phyloP scores from a whole-genome alignment of 2,329 filamentous ascomycete species.

The Calonectria pseudoturangicola region DNA sequence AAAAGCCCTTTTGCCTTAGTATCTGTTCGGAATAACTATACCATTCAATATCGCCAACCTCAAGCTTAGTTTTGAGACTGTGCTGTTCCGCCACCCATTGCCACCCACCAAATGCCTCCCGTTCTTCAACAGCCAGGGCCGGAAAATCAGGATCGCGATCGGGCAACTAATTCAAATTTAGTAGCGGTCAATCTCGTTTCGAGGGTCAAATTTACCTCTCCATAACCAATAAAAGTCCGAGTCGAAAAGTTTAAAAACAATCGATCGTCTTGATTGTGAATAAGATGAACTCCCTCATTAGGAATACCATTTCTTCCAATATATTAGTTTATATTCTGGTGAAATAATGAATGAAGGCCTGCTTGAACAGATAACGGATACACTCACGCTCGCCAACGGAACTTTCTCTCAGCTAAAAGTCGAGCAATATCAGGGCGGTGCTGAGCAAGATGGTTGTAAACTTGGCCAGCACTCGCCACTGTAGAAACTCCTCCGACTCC shows the following conservation, averaged over 20 bases:
- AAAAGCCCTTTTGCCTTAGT: background rate
- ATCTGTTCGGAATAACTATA: background rate
- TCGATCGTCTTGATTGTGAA: background rate
- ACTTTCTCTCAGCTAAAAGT: slow-evolving; percentile 4
- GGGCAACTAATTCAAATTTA: background rate
- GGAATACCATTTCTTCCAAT: slow-evolving; percentile 11
- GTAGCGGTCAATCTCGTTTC: background rate
- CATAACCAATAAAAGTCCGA: slow-evolving; percentile 26
- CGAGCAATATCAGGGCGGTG: slow-evolving; percentile 27
- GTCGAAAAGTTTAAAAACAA: slow-evolving; percentile 27
- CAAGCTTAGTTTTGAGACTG: slow-evolving; percentile 15
- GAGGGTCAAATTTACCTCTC: slow-evolving; percentile 4
- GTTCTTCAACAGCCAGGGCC: slow-evolving; percentile 7
- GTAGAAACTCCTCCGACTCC: slow-evolving; percentile 17
- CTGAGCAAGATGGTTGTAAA: slow-evolving; percentile 23
- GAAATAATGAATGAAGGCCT: background rate
- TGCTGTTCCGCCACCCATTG: slow-evolving; percentile 30
- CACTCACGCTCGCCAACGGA: slow-evolving; percentile 25
- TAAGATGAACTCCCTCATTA: slow-evolving; percentile 16
- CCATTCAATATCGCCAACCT: slow-evolving; percentile 27
- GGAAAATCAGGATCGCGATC: background rate
- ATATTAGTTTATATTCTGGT: background rate
- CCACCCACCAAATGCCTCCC: slow-evolving; percentile 26
- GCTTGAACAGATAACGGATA: background rate
- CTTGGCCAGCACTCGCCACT: slow-evolving; percentile 14